Base-by-base conservation (phyloP, 768 basidiomycete species). In the Mycena chlorophos region DNA sequence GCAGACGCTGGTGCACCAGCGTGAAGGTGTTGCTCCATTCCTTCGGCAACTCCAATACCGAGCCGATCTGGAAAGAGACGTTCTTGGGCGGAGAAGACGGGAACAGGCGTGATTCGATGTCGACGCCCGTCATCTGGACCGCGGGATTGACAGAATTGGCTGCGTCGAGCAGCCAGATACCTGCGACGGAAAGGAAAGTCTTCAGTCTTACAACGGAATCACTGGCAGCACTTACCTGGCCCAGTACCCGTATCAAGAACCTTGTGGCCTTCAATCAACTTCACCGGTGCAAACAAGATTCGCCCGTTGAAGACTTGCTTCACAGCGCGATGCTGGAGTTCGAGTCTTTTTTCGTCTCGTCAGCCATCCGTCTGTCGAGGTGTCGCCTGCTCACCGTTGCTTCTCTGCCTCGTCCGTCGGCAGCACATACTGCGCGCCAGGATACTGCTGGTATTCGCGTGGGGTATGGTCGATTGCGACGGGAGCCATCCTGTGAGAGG, bases 201-300 rank as follows among this genome's bases (percentile, higher is more conserved):
- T n/a, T n/a, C n/a, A n/a, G n/a, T n/a, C n/a, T n/a, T n/a, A n/a
- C n/a, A n/a, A n/a, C n/a, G n/a, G n/a, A n/a, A n/a, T n/a, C n/a
- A n/a, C n/a, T n/a, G n/a, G n/a, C n/a, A n/a, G n/a, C n/a, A 49
- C 16, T 26, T 20, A 29, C 49, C 43, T 25, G 54, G 26, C 2
- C 61, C 61, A 25, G 57, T 62, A 4, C 57, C 61, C 20, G 51
- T 46, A 2, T 58, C 57, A 30, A 55, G 48, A 8, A 58, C 48
- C 25, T 51, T 56, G 13, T 48, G 53, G n/a, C 25, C 45, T 3
- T 10, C 13, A 10, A 38, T 29, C 25, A 58, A 23, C 14, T n/a
- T 29, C 16, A 58, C 38, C 3, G 56, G 60, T n/a, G 53, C 52
- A 28, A 57, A 26, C 17, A 62, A 30, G 29, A 42, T 42, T 8